These are phyloP conservation scores for Arabidopsis arenosa DNA, from an alignment of 345 rosid species.

Conservation along the genomic window DNA sequence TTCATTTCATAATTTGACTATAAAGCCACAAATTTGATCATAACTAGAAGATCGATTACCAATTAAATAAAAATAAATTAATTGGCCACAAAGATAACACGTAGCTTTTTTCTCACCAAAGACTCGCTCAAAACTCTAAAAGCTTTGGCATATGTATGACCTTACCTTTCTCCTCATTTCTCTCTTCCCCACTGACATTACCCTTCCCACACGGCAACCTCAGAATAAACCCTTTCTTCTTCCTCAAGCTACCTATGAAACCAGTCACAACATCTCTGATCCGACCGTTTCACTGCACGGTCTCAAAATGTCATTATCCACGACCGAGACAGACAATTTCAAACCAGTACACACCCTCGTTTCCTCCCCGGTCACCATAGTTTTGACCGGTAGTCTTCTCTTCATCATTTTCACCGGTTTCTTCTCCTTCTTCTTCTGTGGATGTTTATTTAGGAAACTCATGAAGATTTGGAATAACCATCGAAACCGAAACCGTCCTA, in stretches of 20 bases:
- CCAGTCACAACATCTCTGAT: conserved; percentile 5
- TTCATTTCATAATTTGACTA: not conserved
- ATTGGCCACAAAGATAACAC: not conserved
- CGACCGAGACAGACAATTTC: not conserved
- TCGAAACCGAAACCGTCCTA: conserved; percentile 50
- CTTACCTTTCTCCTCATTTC: conserved; percentile 39
- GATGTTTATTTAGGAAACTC: conserved; percentile 55
- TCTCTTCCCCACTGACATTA: conserved; percentile 37
- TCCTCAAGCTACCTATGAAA: conserved; percentile 36
- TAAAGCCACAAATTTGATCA: not conserved
- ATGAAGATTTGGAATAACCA: conserved; percentile 43
- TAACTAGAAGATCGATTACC: not conserved
- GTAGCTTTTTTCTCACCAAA: conserved; percentile 38
- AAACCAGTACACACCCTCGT: conserved; percentile 35
- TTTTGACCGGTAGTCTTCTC: conserved; percentile 62
- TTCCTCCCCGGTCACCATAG: conserved; percentile 55
- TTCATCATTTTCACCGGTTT: conserved; percentile 62
- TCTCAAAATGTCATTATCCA: conserved; percentile 41
- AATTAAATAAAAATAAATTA: not conserved
- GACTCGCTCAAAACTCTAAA: conserved; percentile 40
- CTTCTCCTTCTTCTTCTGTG: conserved; percentile 61
- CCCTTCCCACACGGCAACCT: conserved; percentile 34
- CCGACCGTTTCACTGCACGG: conserved; percentile 37
- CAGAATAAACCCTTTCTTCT: conserved; percentile 26
- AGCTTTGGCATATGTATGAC: not conserved